These are phyloP conservation scores for Penicillium turbatum DNA, from an alignment of 495 filamentous ascomycete species.

Conservation along the genomic window DNA sequence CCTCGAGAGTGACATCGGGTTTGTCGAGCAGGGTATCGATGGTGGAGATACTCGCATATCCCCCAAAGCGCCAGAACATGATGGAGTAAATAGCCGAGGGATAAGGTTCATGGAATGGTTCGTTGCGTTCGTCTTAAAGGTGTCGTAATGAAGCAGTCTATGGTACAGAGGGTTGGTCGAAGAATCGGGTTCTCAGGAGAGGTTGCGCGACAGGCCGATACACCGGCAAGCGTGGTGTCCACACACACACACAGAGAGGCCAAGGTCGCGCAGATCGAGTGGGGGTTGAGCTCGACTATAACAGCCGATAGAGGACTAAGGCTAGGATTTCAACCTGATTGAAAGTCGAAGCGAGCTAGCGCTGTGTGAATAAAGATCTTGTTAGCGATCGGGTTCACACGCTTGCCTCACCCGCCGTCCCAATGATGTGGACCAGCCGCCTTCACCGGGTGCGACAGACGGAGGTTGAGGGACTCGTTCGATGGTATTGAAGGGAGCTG, in stretches of 20 bases:
- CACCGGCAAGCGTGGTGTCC: conserved; percentile 16
- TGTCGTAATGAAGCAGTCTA: conserved; percentile 30
- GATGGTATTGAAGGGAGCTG: background rate
- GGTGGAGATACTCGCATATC: conserved; percentile 93
- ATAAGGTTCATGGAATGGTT: conserved; percentile 40
- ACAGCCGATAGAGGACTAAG: background rate
- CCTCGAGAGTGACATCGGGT: conserved; percentile 88
- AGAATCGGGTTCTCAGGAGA: conserved; percentile 7
- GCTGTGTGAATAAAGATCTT: conserved; percentile 19
- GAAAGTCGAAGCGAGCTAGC: conserved; percentile 32
- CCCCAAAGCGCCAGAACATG: conserved; percentile 99
- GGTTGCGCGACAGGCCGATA: conserved; percentile 19
- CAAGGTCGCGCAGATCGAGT: conserved; percentile 12
- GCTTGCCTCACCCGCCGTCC: conserved; percentile 23
- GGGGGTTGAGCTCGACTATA: conserved; percentile 3
- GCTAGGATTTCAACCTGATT: background rate
- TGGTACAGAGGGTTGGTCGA: conserved; percentile 26
- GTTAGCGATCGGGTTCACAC: conserved; percentile 26
- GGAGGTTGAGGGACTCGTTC: background rate
- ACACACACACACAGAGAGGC: conserved; percentile 19
- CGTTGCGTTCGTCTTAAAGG: conserved; percentile 24
- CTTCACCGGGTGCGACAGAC: conserved; percentile 12
- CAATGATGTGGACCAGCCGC: conserved; percentile 19
- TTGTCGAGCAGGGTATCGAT: conserved; percentile 96
- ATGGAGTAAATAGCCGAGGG: conserved; percentile 49